Percentiles rank a stretch among this genome's conserved stretches.
These are phyloP conservation scores for Musa itinerans DNA, from an alignment of 176 grass and related monocot genomes.

Conservation along the genomic window DNA sequence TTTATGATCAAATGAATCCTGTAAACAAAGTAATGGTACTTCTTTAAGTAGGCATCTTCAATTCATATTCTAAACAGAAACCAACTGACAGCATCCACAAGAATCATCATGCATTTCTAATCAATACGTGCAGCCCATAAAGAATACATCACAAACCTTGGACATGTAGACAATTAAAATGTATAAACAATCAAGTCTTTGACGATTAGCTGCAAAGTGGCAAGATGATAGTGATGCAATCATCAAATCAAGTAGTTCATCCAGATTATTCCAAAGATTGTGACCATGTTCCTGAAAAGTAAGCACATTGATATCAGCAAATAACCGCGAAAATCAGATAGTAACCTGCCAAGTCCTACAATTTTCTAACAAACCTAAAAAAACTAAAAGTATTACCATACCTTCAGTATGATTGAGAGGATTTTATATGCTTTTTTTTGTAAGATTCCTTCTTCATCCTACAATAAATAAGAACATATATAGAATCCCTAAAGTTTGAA, in stretches of 20 bases:
- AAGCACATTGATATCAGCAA: constrained; percentile 1
- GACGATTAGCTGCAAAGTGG: constrained; percentile 73
- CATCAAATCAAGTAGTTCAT: constrained; percentile 62
- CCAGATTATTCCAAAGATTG: constrained; percentile 56
- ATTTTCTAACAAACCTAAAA: not conserved
- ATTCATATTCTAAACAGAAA: not conserved
- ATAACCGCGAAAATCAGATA: not conserved
- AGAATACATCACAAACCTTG: constrained; percentile 49
- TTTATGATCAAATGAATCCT: constrained; percentile 63
- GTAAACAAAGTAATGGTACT: constrained; percentile 21
- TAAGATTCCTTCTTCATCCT: constrained; percentile 70
- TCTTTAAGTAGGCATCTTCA: not conserved
- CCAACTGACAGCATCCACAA: not conserved
- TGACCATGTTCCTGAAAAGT: constrained; percentile 45
- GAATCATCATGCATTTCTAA: constrained; percentile 1
- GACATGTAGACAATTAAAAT: constrained; percentile 63
- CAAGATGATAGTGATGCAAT: constrained; percentile 50
- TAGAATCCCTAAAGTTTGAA: not conserved
- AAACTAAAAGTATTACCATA: constrained; percentile 9
- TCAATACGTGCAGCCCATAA: not conserved
- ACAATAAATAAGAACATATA: constrained; percentile 15
- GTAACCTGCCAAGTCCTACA: too few species aligned
- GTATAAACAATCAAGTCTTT: constrained; percentile 84
- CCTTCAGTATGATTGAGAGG: constrained; percentile 79
- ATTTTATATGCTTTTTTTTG: constrained; percentile 99